These are phyloP conservation scores for Amphibolis antarctica DNA, from an alignment of 106 monocot genomes.

Conservation along the genomic window DNA sequence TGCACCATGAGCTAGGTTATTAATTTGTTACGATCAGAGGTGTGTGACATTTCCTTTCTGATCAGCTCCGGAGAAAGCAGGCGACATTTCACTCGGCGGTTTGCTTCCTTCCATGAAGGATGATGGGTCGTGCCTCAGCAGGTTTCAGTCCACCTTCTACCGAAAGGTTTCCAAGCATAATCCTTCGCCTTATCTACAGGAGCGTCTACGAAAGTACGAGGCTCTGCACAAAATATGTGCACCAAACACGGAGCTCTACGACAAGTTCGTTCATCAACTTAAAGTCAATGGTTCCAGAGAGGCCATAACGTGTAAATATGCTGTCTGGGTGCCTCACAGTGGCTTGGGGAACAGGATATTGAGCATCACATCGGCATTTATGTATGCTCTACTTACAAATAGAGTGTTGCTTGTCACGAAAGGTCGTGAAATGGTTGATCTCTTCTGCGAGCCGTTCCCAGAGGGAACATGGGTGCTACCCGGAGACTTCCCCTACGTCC, in stretches of 20 bases:
- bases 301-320: constrained; percentile 59
- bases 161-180: constrained; percentile 34
- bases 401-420: constrained; percentile 50
- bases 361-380: constrained; percentile 50
- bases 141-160: constrained; percentile 33
- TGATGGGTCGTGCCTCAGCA: constrained; percentile 51
- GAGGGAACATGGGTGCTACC: constrained; percentile 59
- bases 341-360: constrained; percentile 80
- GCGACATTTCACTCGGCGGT: too few relatives aligned
- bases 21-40: too few relatives aligned
- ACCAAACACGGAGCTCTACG: constrained; percentile 41
- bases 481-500: constrained; percentile 41
- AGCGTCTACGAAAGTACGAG: constrained; percentile 53
- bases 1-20: too few relatives aligned
- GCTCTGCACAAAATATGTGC: constrained; percentile 57
- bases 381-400: constrained; percentile 72
- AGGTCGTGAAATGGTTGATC: constrained; percentile 31
- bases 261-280: constrained; percentile 29
- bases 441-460: constrained; percentile 91
- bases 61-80: too few relatives aligned
- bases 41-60: too few relatives aligned
- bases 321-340: constrained; percentile 38
- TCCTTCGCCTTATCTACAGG: constrained; percentile 47
- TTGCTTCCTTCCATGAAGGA: too few relatives aligned
- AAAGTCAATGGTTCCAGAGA: constrained; percentile 28